Percentiles rank a stretch among this genome's conserved stretches.
phyloP scores from a whole-genome alignment of 768 basidiomycete species.

The Melanogaster broomeanus region DNA sequence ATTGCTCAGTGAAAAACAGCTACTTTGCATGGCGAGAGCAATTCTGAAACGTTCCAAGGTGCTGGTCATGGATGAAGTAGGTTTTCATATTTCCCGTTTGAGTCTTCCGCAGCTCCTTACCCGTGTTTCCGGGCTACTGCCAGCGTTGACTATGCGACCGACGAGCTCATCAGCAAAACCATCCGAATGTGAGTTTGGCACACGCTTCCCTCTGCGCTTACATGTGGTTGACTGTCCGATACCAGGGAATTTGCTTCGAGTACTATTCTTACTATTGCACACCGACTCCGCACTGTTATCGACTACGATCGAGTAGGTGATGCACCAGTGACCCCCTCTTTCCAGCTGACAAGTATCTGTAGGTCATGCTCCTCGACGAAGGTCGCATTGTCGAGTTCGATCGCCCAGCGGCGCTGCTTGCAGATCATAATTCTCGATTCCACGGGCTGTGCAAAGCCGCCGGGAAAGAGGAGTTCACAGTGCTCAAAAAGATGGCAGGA shows the following conservation, averaged over 20 bases:
- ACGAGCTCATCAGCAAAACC: conserved; percentile 82
- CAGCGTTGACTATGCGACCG: conserved; percentile 84
- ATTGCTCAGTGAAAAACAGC: conserved; percentile 65
- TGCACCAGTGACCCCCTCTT: conserved; percentile 1
- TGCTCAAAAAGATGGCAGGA: conserved; percentile 68
- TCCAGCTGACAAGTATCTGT: conserved; percentile 1
- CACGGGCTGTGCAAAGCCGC: conserved; percentile 71
- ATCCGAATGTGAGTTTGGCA: conserved; percentile 66
- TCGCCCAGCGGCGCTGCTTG: conserved; percentile 57
- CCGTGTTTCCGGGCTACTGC: conserved; percentile 57
- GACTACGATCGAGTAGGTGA: conserved; percentile 76
- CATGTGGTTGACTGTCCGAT: neutral
- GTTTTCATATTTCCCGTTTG: conserved; percentile 12
- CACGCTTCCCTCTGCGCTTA: neutral
- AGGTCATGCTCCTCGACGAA: conserved; percentile 80
- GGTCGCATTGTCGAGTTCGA: conserved; percentile 81
- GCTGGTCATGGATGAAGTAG: conserved; percentile 82
- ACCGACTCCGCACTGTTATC: conserved; percentile 76
- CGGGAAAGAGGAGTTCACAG: conserved; percentile 68
- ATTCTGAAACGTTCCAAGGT: conserved; percentile 78
- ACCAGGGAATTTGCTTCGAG: conserved; percentile 74
- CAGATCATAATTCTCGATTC: conserved; percentile 60
- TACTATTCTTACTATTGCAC: conserved; percentile 83
- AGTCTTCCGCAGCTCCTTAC: conserved; percentile 1
- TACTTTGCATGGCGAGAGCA: conserved; percentile 88